These are phyloP conservation scores for Dillenia turbinata DNA, from an alignment of 164 flowering plant species.

Conservation along the genomic window DNA sequence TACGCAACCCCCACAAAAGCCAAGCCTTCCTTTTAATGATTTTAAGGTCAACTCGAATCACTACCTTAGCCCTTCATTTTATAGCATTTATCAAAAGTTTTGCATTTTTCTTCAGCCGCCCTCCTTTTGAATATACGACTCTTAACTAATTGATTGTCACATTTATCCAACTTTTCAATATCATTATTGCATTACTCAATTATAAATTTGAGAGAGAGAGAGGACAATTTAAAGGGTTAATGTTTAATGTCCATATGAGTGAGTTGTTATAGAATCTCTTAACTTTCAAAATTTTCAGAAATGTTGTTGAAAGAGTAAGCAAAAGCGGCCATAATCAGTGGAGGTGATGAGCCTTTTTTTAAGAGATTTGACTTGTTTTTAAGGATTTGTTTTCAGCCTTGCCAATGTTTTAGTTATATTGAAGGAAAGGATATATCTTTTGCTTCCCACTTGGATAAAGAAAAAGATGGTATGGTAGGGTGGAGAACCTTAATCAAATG, in stretches of 20 bases:
- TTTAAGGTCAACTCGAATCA: no score
- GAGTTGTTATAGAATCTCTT: constrained; percentile 1
- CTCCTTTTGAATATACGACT: no score
- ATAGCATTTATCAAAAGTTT: no score
- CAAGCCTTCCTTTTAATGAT: no score
- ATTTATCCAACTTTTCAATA: no score
- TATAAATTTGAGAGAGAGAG: background rate
- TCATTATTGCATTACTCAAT: no score
- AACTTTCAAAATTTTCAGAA: background rate
- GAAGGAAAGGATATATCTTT: constrained; percentile 56
- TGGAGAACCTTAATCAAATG: constrained; percentile 24
- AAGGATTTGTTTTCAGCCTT: constrained; percentile 10
- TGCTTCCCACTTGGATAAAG: constrained; percentile 48
- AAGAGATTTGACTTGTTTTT: constrained; percentile 17
- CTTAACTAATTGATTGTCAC: no score
- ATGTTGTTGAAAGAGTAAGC: background rate
- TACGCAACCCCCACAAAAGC: no score
- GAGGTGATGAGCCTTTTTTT: background rate
- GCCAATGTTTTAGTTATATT: constrained; percentile 18
- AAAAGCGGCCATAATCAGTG: background rate
- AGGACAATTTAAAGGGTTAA: background rate
- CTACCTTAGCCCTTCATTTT: no score
- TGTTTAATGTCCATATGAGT: background rate
- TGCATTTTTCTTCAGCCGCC: no score
- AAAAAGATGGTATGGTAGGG: constrained; percentile 14